phyloP scores from a whole-genome alignment of 2,329 filamentous ascomycete genomes.

The Scopulariopsis brevicaulis region DNA sequence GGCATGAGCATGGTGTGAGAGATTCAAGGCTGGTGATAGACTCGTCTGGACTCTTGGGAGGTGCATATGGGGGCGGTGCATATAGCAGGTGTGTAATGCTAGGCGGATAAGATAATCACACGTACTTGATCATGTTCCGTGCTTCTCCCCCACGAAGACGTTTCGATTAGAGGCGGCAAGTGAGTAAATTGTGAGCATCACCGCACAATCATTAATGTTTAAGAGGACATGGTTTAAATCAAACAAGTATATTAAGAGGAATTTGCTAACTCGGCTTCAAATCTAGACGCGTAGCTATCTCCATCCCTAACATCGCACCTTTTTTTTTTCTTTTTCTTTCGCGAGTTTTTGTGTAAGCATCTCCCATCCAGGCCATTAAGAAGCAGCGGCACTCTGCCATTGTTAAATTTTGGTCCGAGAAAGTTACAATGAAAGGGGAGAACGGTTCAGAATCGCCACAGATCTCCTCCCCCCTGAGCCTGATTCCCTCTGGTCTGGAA shows the following conservation, averaged over 20 bases:
- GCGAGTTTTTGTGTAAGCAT: background rate
- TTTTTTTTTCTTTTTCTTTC: background rate
- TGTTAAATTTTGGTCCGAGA: no score
- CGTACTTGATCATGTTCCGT: background rate
- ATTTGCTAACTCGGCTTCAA: background rate
- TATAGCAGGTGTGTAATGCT: background rate
- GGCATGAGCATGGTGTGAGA: background rate
- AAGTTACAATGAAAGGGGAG: background rate
- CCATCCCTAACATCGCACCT: background rate
- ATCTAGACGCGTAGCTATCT: background rate
- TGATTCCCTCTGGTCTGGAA: no score
- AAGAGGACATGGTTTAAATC: background rate
- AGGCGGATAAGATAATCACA: background rate
- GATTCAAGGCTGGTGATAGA: background rate
- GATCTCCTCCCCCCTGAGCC: background rate
- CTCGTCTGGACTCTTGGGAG: background rate
- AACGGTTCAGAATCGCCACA: background rate
- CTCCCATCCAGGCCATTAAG: no score
- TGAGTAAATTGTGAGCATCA: no score
- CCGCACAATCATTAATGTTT: background rate
- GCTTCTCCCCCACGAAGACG: no score
- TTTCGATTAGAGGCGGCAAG: no score
- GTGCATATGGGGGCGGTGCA: background rate
- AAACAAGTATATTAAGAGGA: background rate
- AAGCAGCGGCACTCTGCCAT: no score